Base-by-base conservation (phyloP, 2,329 filamentous ascomycete species). In the Bipolaris oryzae region DNA sequence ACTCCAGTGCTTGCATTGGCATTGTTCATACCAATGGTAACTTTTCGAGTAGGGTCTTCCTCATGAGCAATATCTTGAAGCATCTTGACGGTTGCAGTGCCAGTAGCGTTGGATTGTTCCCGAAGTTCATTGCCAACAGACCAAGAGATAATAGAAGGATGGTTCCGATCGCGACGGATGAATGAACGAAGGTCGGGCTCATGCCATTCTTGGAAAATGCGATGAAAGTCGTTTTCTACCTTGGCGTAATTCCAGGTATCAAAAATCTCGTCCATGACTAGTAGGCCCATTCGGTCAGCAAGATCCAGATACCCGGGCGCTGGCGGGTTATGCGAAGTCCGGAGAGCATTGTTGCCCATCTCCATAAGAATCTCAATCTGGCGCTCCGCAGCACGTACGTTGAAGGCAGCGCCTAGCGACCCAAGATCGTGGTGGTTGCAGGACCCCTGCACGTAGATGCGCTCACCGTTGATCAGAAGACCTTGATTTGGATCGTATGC, bases 221-320 rank as follows among this genome's bases (percentile, higher is more conserved):
- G 63, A 58, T 83, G 79, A 61, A 81, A 84, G 64, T 85, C 83
- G 55, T 81, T 80, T 1, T 60, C 58, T 0, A 73, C 79, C 66
- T 85, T 85, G 18, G 70, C 57, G n/a, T 42, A 63, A n/a, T 74
- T 62, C 83, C 83, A 85, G 7, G 66, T 71, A 65, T 85, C 83
- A 60, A 85, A 85, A 16, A 83, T 79, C 69, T 85, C 83, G 58
- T 84, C 80, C 35, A 85, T 67, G 3, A 85, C 79, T 3, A 85
- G 45, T 55, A 85, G 78, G 0, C 82, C 82, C 66, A 81, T 69
- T 1, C 71, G 67, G 62, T 85, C 83, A 1, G 82, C 77, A 1
- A 85, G 62, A 5, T 83, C 78, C 1, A 85, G 74, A 0, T 84
- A 69, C 53, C 84, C 82, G 0, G 81, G 76, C 0, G 82, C 81